Base-by-base conservation (phyloP, 2,329 filamentous ascomycete species). In the Rachicladosporium sp. region DNA sequence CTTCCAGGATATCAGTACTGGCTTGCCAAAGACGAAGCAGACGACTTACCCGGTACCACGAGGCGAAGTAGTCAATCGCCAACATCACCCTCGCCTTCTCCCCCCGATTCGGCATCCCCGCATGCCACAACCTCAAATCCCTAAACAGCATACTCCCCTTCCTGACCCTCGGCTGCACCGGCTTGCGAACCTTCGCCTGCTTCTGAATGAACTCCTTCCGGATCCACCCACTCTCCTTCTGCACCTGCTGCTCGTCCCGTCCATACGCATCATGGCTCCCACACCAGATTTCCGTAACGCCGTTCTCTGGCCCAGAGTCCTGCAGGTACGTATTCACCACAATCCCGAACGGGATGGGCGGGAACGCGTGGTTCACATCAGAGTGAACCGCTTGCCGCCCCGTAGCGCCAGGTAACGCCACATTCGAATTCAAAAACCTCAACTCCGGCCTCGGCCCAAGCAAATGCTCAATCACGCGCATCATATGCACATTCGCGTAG, bases 261-360 rank as follows among this genome's bases (percentile, higher is more conserved):
- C 57, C 47, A 40, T 60, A 62, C 12, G 61, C 61, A n/a, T 51
- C 43, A 46, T 72, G 69, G 1, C 62, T 67, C 1, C 69, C 69
- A 0, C 65, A 58, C 69, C 69, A 73, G n/a, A 72, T 51, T 49
- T 72, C 69, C 0, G 68, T 73, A 1, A 61, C 59, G 10, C 69
- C 69, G 38, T 71, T 71, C 10, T 62, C 51, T 1, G 63, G 56
- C 3, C 58, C 57, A 32, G 64, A 64, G 23, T 66, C 62, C 6
- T 70, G 58, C 4, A 71, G 58, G 36, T 63, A 64, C 32, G 67
- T 59, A 45, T 72, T 71, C 35, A 69, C 51, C n/a, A 66, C 66
- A 23, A 65, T 59, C 0, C 62, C 66, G 40, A 69, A 71, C 1
- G 67, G 65, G 6, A 58, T 53, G 2, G 35, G 33, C 1, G 54